Evolutionary conservation across 2,329 filamentous ascomycete species (phyloP).

Genomic region (Knufia fluminis): DNA sequence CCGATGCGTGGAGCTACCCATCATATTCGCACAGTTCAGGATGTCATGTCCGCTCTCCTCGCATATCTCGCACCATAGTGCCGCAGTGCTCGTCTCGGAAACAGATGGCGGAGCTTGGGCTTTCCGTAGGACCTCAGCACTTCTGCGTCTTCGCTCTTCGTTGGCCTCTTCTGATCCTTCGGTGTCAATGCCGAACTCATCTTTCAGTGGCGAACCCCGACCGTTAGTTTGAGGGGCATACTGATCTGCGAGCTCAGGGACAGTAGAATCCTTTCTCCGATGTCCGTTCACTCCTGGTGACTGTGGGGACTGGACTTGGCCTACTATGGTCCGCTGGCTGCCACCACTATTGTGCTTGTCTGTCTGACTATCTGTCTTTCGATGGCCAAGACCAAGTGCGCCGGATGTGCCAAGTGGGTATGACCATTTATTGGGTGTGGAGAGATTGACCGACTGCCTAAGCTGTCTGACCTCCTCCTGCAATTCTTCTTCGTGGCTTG

Average conservation of each 20-base stretch:
- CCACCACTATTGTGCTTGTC: slow-evolving; percentile 7
- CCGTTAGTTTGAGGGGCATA: background rate
- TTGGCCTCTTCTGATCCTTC: slow-evolving; percentile 8
- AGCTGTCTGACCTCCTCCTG: slow-evolving; percentile 68
- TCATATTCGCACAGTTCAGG: slow-evolving; percentile 82
- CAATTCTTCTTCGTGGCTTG: slow-evolving; percentile 68
- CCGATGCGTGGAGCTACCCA: slow-evolving; percentile 12
- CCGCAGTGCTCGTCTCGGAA: slow-evolving; percentile 38
- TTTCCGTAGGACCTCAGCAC: background rate
- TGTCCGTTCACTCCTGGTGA: background rate
- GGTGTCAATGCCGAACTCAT: slow-evolving; percentile 6
- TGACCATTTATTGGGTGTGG: background rate
- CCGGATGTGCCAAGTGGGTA: background rate
- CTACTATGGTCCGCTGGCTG: slow-evolving; percentile 4
- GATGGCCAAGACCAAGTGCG: slow-evolving; percentile 6
- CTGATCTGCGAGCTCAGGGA: background rate
- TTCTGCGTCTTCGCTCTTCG: slow-evolving; percentile 7
- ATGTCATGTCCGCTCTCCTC: slow-evolving; percentile 89
- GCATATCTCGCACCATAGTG: slow-evolving; percentile 88
- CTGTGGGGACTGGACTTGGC: background rate
- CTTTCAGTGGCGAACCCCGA: slow-evolving; percentile 2
- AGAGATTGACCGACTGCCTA: slow-evolving; percentile 33
- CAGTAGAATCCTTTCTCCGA: background rate
- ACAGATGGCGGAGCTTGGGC: slow-evolving; percentile 25
- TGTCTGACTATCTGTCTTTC: background rate